phyloP scores from a whole-genome alignment of 2,329 filamentous ascomycete species.

The Claviceps maximensis region DNA sequence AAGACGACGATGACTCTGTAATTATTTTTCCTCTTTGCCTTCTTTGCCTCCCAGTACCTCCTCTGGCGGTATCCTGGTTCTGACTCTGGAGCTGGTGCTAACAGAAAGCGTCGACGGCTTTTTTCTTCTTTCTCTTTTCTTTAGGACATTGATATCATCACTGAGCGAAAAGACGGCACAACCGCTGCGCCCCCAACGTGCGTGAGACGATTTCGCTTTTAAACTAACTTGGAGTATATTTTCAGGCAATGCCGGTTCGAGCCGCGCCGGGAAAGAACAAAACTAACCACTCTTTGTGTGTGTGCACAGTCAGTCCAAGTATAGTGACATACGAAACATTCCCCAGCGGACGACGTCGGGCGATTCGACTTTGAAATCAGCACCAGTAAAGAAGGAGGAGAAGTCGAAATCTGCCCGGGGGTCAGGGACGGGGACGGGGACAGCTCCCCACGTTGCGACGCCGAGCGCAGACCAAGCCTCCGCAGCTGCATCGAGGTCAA shows the following conservation, averaged over 20 bases:
- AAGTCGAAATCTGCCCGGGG: constrained; percentile 17
- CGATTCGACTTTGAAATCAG: constrained; percentile 33
- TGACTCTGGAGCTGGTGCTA: not conserved
- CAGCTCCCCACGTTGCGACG: constrained; percentile 16
- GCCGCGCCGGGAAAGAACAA: not conserved
- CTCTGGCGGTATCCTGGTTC: too few relatives aligned
- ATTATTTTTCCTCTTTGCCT: not conserved
- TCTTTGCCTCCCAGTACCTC: too few relatives aligned
- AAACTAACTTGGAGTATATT: too few relatives aligned
- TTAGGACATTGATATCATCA: constrained; percentile 56
- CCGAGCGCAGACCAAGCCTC: constrained; percentile 42
- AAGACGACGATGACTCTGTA: constrained; percentile 39
- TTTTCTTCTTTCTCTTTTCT: too few relatives aligned
- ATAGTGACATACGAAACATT: constrained; percentile 53
- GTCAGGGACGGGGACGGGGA: constrained; percentile 7
- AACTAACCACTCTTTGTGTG: not conserved
- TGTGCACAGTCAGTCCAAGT: constrained; percentile 40
- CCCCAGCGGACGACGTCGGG: constrained; percentile 44
- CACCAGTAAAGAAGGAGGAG: constrained; percentile 33
- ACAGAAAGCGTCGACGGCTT: not conserved
- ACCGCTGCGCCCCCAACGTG: constrained; percentile 47
- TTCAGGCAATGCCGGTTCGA: too few relatives aligned
- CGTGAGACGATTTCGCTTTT: constrained; percentile 11
- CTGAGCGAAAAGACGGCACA: constrained; percentile 50
- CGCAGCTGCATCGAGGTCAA: constrained; percentile 62